These are phyloP conservation scores for Saccharomycopsis selenospora DNA, from an alignment of 805 yeast species.

Conservation along the genomic window DNA sequence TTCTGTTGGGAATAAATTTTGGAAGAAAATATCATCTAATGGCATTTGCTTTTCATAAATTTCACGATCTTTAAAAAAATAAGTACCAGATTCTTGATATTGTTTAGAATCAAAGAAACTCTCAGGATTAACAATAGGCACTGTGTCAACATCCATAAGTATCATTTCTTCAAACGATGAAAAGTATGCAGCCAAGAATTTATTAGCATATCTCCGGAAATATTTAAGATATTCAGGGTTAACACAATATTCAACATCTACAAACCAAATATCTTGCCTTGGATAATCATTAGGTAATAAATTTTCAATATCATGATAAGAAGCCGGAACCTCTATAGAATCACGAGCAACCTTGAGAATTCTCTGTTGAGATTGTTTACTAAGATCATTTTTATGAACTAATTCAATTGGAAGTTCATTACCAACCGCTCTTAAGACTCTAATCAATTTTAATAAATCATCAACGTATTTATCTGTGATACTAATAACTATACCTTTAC, in stretches of 20 bases:
- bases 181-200: conserved; percentile 41
- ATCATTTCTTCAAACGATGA: conserved; percentile 43
- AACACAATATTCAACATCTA: conserved; percentile 27
- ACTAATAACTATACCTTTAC: conserved; percentile 31
- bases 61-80: conserved; percentile 43
- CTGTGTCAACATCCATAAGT: conserved; percentile 46
- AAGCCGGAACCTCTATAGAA: conserved; percentile 30
- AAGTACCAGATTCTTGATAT: conserved; percentile 31
- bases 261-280: conserved; percentile 36
- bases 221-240: conserved; percentile 15
- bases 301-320: neutral
- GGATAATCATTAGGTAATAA: conserved; percentile 21
- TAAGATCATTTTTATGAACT: conserved; percentile 33
- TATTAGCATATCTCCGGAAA: conserved; percentile 38
- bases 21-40: conserved; percentile 33
- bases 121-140: conserved; percentile 35
- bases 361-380: conserved; percentile 26
- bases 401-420: conserved; percentile 37
- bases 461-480: conserved; percentile 27
- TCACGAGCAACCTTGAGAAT: conserved; percentile 33
- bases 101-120: conserved; percentile 29
- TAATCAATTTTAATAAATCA: conserved; percentile 31
- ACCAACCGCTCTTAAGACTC: conserved; percentile 32
- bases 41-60: conserved; percentile 25
- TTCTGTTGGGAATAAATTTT: conserved; percentile 35